Evolutionary conservation across 2,329 filamentous ascomycete genomes (phyloP).

Genomic region (Juglanconis sp.): DNA sequence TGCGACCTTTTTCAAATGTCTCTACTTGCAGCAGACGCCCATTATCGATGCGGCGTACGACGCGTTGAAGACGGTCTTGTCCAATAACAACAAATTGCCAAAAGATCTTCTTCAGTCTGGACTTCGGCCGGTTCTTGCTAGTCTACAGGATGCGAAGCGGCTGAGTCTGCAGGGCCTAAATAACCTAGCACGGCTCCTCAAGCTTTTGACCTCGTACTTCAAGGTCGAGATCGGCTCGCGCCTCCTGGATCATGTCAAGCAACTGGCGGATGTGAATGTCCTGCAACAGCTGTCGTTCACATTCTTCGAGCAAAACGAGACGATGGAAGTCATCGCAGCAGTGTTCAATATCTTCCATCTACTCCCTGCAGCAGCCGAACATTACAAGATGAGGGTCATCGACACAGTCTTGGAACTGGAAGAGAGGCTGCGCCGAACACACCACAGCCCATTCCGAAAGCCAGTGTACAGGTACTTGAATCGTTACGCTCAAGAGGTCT

Average conservation of each 20-base stretch:
- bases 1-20: constrained; percentile 93
- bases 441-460: constrained; percentile 85
- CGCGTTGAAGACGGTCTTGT: constrained; percentile 81
- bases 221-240: constrained; percentile 96
- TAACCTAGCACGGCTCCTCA: constrained; percentile 83
- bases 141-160: constrained; percentile 88
- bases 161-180: constrained; percentile 86
- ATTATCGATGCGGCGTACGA: constrained; percentile 93
- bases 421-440: constrained; percentile 77
- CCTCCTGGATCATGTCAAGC: constrained; percentile 89
- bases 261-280: constrained; percentile 75
- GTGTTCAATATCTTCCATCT: constrained; percentile 97
- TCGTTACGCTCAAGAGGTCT: constrained; percentile 84
- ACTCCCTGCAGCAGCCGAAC: constrained; percentile 83
- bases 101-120: constrained; percentile 95
- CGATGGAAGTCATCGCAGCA: constrained; percentile 92
- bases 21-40: constrained; percentile 88
- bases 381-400: constrained; percentile 86
- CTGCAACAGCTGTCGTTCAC: constrained; percentile 92
- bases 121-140: constrained; percentile 90
- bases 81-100: constrained; percentile 84
- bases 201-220: constrained; percentile 95
- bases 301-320: constrained; percentile 85
- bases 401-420: constrained; percentile 89
- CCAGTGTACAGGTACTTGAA: constrained; percentile 93